Percentiles rank a stretch among this genome's conserved stretches.
These are phyloP conservation scores for Auriscalpium vulgare DNA, from an alignment of 768 basidiomycete species.

Conservation along the genomic window DNA sequence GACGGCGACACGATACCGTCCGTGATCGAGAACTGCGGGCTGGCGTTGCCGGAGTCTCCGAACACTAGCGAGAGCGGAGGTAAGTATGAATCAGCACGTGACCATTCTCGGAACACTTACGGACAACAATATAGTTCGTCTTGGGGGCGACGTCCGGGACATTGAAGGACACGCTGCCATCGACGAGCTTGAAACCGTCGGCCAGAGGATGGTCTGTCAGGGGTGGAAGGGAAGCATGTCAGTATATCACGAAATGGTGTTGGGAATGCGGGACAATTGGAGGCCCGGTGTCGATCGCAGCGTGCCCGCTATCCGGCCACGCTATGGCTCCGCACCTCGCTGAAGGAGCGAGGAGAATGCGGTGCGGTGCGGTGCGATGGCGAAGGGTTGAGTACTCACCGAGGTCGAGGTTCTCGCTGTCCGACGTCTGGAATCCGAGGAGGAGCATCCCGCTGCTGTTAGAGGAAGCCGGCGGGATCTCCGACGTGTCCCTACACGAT, in stretches of 20 bases:
- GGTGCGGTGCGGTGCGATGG: background rate
- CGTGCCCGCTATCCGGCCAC: background rate
- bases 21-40: constrained; percentile 30
- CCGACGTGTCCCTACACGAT: constrained; percentile 16
- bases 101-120: constrained; percentile 25
- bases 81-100: background rate
- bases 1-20: background rate
- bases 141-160: constrained; percentile 30
- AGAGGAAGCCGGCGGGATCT: constrained; percentile 30
- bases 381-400: constrained; percentile 26
- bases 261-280: background rate
- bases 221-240: background rate
- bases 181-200: constrained; percentile 28
- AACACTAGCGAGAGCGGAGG: constrained; percentile 26
- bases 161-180: constrained; percentile 27
- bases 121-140: constrained; percentile 30
- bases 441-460: constrained; percentile 34
- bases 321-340: background rate
- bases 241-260: background rate
- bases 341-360: background rate
- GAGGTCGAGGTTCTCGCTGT: constrained; percentile 38
- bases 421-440: constrained; percentile 33
- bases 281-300: background rate
- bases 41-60: constrained; percentile 36
- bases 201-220: constrained; percentile 26